Evolutionary conservation across 2,329 filamentous ascomycete genomes (phyloP).

Genomic region (Rhytidhysteron rufulum): DNA sequence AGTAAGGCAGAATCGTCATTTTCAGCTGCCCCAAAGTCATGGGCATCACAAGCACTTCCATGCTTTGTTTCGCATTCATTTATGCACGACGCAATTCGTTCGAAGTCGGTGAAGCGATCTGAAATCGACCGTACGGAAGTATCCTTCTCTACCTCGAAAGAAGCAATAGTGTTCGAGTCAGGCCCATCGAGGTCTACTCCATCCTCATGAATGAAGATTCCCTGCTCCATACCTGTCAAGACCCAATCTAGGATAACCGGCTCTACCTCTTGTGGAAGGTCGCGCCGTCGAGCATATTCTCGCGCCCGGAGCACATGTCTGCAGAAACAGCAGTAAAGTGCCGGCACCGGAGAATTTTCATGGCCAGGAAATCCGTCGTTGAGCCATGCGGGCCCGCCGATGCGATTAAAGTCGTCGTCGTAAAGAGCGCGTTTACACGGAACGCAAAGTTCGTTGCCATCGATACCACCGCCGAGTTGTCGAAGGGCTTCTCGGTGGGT

Average conservation of each 20-base stretch:
- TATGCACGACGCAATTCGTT: not conserved
- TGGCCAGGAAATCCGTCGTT: not conserved
- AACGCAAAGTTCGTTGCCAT: not conserved
- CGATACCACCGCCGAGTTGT: not conserved
- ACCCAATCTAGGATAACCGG: not conserved
- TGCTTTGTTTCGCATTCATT: not conserved
- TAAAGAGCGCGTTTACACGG: not conserved
- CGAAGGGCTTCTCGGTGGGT: not conserved
- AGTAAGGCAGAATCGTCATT: not conserved
- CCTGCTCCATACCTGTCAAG: not conserved
- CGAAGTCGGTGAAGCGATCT: not conserved
- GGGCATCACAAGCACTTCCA: not conserved
- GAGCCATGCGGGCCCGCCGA: not conserved
- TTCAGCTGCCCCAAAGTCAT: not conserved
- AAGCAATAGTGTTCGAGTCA: too few species aligned
- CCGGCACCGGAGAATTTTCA: not conserved
- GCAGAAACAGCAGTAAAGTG: not conserved
- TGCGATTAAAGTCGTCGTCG: not conserved
- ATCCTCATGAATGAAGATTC: not conserved
- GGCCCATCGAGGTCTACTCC: not conserved
- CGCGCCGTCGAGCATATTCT: not conserved
- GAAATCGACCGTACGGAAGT: not conserved
- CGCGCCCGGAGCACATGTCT: not conserved
- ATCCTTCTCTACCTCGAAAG: not conserved
- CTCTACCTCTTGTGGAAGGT: not conserved